Conservation (phyloP, 2,329 filamentous ascomycete species). For the Aspergillus sp. region DNA sequence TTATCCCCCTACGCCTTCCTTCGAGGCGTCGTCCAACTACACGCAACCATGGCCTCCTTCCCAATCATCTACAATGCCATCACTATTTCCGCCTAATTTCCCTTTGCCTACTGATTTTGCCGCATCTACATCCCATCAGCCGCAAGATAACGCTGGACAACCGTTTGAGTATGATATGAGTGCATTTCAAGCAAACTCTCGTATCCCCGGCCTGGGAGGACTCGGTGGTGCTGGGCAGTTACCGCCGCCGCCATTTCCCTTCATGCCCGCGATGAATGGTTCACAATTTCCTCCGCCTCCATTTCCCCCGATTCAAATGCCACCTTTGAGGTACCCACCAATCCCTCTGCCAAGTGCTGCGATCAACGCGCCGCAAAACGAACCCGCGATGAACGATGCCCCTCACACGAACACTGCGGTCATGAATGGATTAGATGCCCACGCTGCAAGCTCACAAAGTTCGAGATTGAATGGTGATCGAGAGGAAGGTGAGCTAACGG, state of each 20-base stretch:
- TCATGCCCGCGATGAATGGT: slow-evolving; percentile 28
- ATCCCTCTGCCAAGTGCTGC: slow-evolving; percentile 13
- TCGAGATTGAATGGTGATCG: slow-evolving; percentile 39
- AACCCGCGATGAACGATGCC: slow-evolving; percentile 5
- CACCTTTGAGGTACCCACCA: slow-evolving; percentile 15
- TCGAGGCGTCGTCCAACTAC: slow-evolving; percentile 33
- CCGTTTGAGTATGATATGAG: slow-evolving; percentile 16
- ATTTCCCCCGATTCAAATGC: slow-evolving; percentile 29
- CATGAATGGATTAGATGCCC: slow-evolving; percentile 6
- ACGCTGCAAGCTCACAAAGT: slow-evolving; percentile 14
- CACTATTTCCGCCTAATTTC: slow-evolving; percentile 22
- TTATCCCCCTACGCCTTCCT: slow-evolving; percentile 42
- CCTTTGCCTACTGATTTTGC: slow-evolving; percentile 19
- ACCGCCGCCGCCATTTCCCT: slow-evolving; percentile 25
- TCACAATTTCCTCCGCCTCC: slow-evolving; percentile 23
- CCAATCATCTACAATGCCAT: slow-evolving; percentile 13
- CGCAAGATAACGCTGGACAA: slow-evolving; percentile 8
- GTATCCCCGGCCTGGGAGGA: slow-evolving; percentile 25
- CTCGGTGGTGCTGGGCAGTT: slow-evolving; percentile 15
- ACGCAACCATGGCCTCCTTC: slow-evolving; percentile 32
- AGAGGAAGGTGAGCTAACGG: slow-evolving; percentile 76
- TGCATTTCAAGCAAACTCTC: slow-evolving; percentile 22
- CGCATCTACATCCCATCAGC: slow-evolving; percentile 15
- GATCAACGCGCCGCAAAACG: slow-evolving; percentile 5
- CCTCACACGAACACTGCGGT: slow-evolving; percentile 7